These are phyloP conservation scores for Dipteronia dyeriana DNA, from an alignment of 345 rosid species.

Conservation along the genomic window DNA sequence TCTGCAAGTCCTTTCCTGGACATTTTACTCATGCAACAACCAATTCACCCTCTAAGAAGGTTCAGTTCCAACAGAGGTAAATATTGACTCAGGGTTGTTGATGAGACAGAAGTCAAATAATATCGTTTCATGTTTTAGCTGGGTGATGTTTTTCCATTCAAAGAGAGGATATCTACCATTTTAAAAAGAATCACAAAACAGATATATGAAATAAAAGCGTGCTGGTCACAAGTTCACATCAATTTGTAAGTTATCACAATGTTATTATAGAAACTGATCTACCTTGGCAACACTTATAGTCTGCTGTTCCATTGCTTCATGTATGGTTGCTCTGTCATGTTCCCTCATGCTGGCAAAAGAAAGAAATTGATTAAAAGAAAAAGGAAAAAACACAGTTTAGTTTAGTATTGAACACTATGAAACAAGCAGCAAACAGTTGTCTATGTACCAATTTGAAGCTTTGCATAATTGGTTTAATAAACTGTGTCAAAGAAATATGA, in stretches of 20 bases:
- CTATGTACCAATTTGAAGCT: neutral
- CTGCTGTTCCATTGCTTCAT: constrained; percentile 99
- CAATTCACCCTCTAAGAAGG: neutral
- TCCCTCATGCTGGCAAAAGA: constrained; percentile 76
- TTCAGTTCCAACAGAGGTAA: neutral
- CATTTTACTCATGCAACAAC: neutral
- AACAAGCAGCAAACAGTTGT: constrained; percentile 5
- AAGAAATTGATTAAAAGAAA: neutral
- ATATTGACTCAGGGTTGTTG: neutral
- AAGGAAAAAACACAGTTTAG: neutral
- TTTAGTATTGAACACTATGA: constrained; percentile 3
- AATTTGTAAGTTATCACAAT: neutral
- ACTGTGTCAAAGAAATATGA: neutral
- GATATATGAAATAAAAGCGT: neutral
- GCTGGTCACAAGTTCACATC: neutral
- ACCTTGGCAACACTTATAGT: constrained; percentile 98
- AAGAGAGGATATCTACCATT: neutral
- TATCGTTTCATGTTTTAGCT: neutral
- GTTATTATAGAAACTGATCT: constrained; percentile 10
- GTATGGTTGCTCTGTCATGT: constrained; percentile 98
- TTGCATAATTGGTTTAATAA: neutral
- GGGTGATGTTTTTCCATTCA: neutral
- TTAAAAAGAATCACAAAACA: neutral
- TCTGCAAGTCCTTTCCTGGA: neutral
- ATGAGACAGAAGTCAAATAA: neutral